Conservation (phyloP, 2,329 filamentous ascomycete species). For the Fusarium austroafricanum region DNA sequence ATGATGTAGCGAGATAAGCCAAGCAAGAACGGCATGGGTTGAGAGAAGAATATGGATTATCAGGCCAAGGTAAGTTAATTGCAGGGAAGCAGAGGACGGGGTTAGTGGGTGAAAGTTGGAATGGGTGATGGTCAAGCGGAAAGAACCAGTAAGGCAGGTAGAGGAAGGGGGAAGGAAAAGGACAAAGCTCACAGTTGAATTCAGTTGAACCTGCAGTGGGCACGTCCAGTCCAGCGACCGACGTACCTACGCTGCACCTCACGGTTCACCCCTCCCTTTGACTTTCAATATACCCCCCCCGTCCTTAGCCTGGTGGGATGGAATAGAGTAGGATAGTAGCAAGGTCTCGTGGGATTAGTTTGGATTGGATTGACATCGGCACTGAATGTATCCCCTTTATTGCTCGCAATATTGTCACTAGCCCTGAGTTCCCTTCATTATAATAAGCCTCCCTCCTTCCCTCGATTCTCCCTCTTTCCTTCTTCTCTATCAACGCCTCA, state of each 20-base stretch:
- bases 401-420: conserved; percentile 27
- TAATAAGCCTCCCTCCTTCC: conserved; percentile 40
- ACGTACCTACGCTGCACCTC: conserved; percentile 9
- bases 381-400: conserved; percentile 35
- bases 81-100: conserved; percentile 20
- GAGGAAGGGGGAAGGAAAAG: conserved; percentile 1
- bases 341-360: conserved; percentile 29
- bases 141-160: neutral
- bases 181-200: conserved; percentile 1
- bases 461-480: conserved; percentile 13
- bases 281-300: neutral
- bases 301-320: conserved; percentile 6
- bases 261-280: conserved; percentile 6
- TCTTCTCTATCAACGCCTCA: conserved; percentile 39
- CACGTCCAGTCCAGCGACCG: neutral
- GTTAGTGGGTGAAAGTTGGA: neutral
- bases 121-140: conserved; percentile 7
- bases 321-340: neutral
- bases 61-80: conserved; percentile 3
- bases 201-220: conserved; percentile 14
- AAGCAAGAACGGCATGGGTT: conserved; percentile 28
- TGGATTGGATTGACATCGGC: conserved; percentile 18
- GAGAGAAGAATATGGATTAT: conserved; percentile 2
- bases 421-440: conserved; percentile 36
- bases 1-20: conserved; percentile 41